These are phyloP conservation scores for Suhomyces yuchorum DNA, from an alignment of 1,139 yeast genomes.

Conservation along the genomic window DNA sequence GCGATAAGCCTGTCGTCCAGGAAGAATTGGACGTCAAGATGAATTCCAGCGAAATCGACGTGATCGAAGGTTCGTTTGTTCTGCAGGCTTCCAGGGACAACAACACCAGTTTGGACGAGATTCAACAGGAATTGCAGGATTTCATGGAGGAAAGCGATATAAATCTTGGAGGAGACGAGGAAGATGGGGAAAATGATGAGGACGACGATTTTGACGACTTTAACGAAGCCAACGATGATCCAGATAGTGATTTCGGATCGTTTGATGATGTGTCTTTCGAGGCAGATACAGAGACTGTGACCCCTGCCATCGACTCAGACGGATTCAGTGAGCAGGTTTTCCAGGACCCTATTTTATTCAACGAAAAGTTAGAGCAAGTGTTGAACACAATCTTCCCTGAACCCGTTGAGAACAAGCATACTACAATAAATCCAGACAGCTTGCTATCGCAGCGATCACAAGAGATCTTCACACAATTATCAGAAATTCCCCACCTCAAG, in stretches of 20 bases:
- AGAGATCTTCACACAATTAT: conserved; percentile 36
- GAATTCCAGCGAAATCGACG: neutral
- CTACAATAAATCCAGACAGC: conserved; percentile 10
- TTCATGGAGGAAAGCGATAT: no score
- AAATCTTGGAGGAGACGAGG: conserved; percentile 4
- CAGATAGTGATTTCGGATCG: conserved; percentile 27
- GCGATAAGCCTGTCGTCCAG: neutral
- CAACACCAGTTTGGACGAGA: conserved; percentile 8
- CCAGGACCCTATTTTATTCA: conserved; percentile 18
- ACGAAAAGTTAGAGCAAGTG: conserved; percentile 20
- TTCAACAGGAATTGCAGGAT: conserved; percentile 10
- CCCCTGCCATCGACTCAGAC: neutral
- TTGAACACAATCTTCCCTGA: conserved; percentile 27
- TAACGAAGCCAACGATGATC: conserved; percentile 23
- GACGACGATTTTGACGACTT: conserved; percentile 39
- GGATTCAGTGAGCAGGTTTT: conserved; percentile 14
- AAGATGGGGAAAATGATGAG: conserved; percentile 4
- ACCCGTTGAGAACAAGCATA: neutral
- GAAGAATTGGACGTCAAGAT: neutral
- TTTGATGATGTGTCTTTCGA: conserved; percentile 48
- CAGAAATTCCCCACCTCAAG: conserved; percentile 44
- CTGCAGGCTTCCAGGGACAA: neutral
- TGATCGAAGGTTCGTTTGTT: neutral
- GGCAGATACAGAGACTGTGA: conserved; percentile 16
- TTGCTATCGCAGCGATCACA: conserved; percentile 26